Percentiles rank a stretch among this genome's conserved stretches.
Evolutionary conservation across 2,329 filamentous ascomycete species (phyloP).

Genomic region (Cordyceps sp.): DNA sequence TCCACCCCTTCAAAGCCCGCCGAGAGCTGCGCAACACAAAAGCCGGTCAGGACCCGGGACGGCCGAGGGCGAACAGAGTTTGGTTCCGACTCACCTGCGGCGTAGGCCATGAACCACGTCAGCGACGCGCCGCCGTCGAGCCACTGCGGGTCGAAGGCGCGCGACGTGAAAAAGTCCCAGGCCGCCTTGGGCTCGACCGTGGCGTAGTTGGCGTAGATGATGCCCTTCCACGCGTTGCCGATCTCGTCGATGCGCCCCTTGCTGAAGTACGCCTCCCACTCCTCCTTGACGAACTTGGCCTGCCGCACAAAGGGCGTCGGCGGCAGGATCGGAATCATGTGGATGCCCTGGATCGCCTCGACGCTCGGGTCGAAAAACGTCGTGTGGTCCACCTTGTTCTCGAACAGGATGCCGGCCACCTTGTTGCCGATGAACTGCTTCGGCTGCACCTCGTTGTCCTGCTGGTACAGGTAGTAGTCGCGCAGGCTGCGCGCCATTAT

Average conservation of each 20-base stretch:
- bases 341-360: conserved; percentile 62
- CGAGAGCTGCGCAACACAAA: too few species aligned
- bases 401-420: conserved; percentile 57
- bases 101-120: conserved; percentile 73
- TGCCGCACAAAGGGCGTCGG: conserved; percentile 50
- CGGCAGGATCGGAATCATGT: conserved; percentile 66
- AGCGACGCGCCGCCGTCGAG: conserved; percentile 69
- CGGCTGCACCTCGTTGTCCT: conserved; percentile 54
- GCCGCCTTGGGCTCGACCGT: conserved; percentile 53
- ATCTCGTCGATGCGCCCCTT: conserved; percentile 47
- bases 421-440: conserved; percentile 68
- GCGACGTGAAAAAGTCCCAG: conserved; percentile 58
- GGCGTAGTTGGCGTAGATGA: conserved; percentile 70
- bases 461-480: conserved; percentile 68
- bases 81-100: conserved; percentile 56
- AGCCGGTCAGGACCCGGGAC: too few species aligned
- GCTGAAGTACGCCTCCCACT: conserved; percentile 69
- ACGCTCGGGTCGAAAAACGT: conserved; percentile 69
- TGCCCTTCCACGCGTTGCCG: conserved; percentile 67
- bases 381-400: conserved; percentile 88
- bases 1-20: too few species aligned
- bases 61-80: too few species aligned
- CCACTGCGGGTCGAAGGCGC: conserved; percentile 48
- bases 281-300: conserved; percentile 56
- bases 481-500: conserved; percentile 58